A percentile compares a stretch with the other conserved stretches of the same genome.
Conservation (phyloP, 2,329 filamentous ascomycete genomes). For the Ceratocystis cubensis region DNA sequence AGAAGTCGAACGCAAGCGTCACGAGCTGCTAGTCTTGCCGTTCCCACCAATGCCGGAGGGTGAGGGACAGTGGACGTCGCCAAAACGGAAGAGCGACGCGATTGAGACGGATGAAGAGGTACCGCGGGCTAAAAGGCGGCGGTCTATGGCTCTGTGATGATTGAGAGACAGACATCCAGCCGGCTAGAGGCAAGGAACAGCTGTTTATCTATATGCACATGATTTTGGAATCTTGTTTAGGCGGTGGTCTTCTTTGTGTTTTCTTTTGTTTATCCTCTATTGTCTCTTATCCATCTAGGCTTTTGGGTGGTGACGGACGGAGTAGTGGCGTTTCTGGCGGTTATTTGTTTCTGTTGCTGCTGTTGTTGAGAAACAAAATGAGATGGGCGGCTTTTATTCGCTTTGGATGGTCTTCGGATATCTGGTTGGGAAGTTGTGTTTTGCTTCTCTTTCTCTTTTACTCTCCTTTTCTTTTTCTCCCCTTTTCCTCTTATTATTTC, state of each 20-base stretch:
- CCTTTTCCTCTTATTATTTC: not conserved
- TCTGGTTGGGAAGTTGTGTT: not conserved
- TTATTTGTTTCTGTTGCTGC: not conserved
- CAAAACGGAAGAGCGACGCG: not conserved
- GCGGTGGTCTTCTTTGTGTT: not conserved
- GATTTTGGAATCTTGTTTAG: not conserved
- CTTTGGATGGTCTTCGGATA: not conserved
- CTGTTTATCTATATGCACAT: too few species aligned
- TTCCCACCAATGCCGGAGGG: slow-evolving; percentile 33
- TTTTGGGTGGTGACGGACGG: not conserved
- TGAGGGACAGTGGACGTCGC: not conserved
- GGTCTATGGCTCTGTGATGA: slow-evolving; percentile 7
- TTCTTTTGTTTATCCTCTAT: not conserved
- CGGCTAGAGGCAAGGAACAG: too few species aligned
- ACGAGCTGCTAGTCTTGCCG: slow-evolving; percentile 27
- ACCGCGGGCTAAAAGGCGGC: slow-evolving; percentile 5
- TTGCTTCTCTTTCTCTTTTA: not conserved
- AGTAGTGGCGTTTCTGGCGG: not conserved
- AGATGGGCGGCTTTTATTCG: not conserved
- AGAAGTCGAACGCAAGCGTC: slow-evolving; percentile 1
- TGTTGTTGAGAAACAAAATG: not conserved
- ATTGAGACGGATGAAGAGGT: slow-evolving; percentile 2
- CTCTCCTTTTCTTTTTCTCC: not conserved
- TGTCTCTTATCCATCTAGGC: too few species aligned
- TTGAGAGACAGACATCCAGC: not conserved